Evolutionary conservation across 2,329 filamentous ascomycete genomes (phyloP), one percentile per base, ranked within the genome.

Genomic region (Phaeoacremonium minimum): DNA sequence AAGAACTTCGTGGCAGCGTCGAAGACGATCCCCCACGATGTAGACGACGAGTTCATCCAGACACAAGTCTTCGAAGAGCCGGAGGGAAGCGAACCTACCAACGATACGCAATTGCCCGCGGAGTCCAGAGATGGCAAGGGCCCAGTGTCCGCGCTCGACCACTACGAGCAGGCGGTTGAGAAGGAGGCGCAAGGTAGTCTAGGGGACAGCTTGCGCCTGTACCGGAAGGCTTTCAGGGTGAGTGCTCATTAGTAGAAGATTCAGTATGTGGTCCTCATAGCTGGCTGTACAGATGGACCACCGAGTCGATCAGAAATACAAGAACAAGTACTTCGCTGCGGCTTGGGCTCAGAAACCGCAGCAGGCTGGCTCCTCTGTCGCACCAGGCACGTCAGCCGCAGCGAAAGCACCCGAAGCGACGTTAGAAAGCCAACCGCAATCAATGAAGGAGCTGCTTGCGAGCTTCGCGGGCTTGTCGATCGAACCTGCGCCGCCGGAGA

Each of bases 101-200:
- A 48, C 13, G 42, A 46, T 28, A 52, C 33, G n/a, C 19, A n/a
- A 9, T 26, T 26, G n/a, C 22, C 38, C 8, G 28, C 33, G 4
- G 39, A 22, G 9, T n/a, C n/a, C n/a, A n/a, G n/a, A n/a, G n/a
- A n/a, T n/a, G n/a, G n/a, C n/a, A 57, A 47, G 38, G 61, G 84
- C 48, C 85, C 85, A 5, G 67, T 70, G 15, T 86, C 90, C 9
- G 93, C 93, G 1, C 64, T 98, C 13, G 93, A 97, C 50, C 87
- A 95, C 58, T 97, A 93, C 52, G 93, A 97, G 57, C 80, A 78
- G 55, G 93, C 91, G 4, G 90, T 95, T 38, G 85, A 94, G 61
- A 89, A 83, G 59, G 93, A 98, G 63, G 77, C 74, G 0, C 78
- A 85, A 50, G 93, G 93, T 1, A 93, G 80, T 44, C 70, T 97